Percentiles rank a stretch among this genome's conserved stretches.
These are phyloP conservation scores for Chlamydomonas sp. DNA, from an alignment of 139 green algal species.

Conservation along the genomic window DNA sequence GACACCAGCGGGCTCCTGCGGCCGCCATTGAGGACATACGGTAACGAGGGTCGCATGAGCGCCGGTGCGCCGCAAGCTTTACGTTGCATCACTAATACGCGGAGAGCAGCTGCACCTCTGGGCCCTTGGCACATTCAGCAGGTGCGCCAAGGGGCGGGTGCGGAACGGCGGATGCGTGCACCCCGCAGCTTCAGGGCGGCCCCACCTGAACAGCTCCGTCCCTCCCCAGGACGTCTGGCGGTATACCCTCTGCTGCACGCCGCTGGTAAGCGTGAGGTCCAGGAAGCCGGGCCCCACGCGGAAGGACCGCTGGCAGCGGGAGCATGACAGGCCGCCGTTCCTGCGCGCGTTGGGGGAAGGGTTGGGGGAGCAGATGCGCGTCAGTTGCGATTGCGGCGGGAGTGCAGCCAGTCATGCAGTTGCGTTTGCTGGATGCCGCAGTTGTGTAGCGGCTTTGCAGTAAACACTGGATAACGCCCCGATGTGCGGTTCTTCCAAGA, in stretches of 20 bases:
- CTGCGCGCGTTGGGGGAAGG: background rate
- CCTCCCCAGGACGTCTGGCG: slow-evolving; percentile 60
- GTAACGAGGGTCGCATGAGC: background rate
- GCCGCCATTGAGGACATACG: background rate
- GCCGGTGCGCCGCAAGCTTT: too few relatives aligned
- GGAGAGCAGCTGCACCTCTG: too few relatives aligned
- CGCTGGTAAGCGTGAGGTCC: slow-evolving; percentile 79
- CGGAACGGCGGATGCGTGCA: too few relatives aligned
- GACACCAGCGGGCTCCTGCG: slow-evolving; percentile 80
- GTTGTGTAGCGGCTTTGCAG: too few relatives aligned
- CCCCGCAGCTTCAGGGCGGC: background rate
- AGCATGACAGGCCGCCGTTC: slow-evolving; percentile 17
- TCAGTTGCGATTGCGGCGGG: too few relatives aligned
- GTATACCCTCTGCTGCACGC: slow-evolving; percentile 65
- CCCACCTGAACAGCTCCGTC: slow-evolving; percentile 72
- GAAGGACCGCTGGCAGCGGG: slow-evolving; percentile 52
- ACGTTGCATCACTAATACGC: too few relatives aligned
- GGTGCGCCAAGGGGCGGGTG: too few relatives aligned
- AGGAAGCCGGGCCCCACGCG: slow-evolving; percentile 43
- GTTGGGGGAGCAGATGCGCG: background rate
- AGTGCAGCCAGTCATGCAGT: too few relatives aligned
- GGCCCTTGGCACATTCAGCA: too few relatives aligned
- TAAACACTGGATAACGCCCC: too few relatives aligned
- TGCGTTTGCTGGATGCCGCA: too few relatives aligned
- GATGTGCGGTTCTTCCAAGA: too few relatives aligned